phyloP scores from a whole-genome alignment of 768 basidiomycete genomes.

The Mycena floridula region DNA sequence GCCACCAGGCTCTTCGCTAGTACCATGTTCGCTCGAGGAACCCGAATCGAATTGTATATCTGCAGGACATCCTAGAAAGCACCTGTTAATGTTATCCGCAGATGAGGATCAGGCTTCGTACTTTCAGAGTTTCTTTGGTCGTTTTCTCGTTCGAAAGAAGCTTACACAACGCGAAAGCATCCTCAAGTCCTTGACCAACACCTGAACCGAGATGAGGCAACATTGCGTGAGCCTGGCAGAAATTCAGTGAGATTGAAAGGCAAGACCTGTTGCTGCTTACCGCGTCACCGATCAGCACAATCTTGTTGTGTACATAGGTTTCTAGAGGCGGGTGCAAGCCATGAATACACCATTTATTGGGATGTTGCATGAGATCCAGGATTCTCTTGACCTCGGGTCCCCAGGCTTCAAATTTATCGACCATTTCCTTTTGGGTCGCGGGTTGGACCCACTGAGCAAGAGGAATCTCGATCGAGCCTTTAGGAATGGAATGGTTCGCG shows the following conservation, averaged over 20 bases:
- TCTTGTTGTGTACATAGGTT: conserved; percentile 35
- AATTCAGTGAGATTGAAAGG: neutral
- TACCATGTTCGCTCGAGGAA: conserved; percentile 45
- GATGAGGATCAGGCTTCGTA: neutral
- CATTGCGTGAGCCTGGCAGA: conserved; percentile 52
- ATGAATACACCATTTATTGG: conserved; percentile 50
- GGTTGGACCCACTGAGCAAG: conserved; percentile 36
- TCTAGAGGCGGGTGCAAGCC: conserved; percentile 37
- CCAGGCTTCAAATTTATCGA: conserved; percentile 36
- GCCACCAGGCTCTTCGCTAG: conserved; percentile 31
- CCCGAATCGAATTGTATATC: conserved; percentile 39
- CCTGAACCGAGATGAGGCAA: conserved; percentile 42
- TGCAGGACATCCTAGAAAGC: conserved; percentile 34
- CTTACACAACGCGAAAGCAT: conserved; percentile 39
- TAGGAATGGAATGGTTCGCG: conserved; percentile 23
- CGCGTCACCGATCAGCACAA: conserved; percentile 50
- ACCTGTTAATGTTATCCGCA: neutral
- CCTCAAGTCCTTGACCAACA: conserved; percentile 56
- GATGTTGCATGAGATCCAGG: conserved; percentile 33
- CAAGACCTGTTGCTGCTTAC: conserved; percentile 19
- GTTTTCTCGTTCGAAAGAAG: conserved; percentile 37
- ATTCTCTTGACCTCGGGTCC: conserved; percentile 37
- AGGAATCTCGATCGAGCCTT: conserved; percentile 20
- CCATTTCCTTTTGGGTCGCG: conserved; percentile 35
- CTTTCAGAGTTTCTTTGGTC: conserved; percentile 28